These are phyloP conservation scores for Metarhizium sp. DNA, from an alignment of 2,329 filamentous ascomycete species.

Conservation along the genomic window DNA sequence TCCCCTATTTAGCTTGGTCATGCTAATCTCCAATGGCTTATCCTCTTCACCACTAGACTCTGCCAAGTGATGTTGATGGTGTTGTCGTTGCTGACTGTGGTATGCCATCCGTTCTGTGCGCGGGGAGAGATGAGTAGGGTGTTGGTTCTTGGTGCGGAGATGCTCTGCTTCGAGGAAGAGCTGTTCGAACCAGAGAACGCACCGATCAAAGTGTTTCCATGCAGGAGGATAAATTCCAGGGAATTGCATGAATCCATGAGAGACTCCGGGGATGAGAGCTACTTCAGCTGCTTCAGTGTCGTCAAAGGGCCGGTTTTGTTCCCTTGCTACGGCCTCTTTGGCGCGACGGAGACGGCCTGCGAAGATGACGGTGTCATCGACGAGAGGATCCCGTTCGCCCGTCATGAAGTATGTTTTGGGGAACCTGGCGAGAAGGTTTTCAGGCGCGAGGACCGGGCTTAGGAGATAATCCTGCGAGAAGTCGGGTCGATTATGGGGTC, in stretches of 20 bases:
- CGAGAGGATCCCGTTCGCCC: conserved; percentile 87
- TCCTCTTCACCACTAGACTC: conserved; percentile 74
- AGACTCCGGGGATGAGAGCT: conserved; percentile 76
- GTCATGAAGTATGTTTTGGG: conserved; percentile 93
- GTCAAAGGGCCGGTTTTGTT: conserved; percentile 20
- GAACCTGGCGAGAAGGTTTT: conserved; percentile 72
- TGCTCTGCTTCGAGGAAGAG: conserved; percentile 51
- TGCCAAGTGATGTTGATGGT: conserved; percentile 20
- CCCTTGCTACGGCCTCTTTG: conserved; percentile 42
- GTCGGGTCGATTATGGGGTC: conserved; percentile 84
- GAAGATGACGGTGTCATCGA: conserved; percentile 96
- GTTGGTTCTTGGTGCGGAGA: conserved; percentile 18
- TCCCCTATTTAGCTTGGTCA: conserved; percentile 37
- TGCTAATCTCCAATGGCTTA: conserved; percentile 69
- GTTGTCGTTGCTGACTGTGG: conserved; percentile 13
- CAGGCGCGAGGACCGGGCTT: conserved; percentile 82
- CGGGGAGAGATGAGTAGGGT: background rate
- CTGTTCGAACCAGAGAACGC: conserved; percentile 72
- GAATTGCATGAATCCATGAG: conserved; percentile 91
- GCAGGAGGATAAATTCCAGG: conserved; percentile 79
- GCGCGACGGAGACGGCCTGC: conserved; percentile 79
- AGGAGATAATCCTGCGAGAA: conserved; percentile 87
- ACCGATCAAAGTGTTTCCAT: conserved; percentile 77
- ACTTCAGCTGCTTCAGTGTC: conserved; percentile 53
- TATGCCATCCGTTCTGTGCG: background rate